Base-by-base conservation (phyloP, 805 yeast genomes). In the Ogataea trehaloabstinens region DNA sequence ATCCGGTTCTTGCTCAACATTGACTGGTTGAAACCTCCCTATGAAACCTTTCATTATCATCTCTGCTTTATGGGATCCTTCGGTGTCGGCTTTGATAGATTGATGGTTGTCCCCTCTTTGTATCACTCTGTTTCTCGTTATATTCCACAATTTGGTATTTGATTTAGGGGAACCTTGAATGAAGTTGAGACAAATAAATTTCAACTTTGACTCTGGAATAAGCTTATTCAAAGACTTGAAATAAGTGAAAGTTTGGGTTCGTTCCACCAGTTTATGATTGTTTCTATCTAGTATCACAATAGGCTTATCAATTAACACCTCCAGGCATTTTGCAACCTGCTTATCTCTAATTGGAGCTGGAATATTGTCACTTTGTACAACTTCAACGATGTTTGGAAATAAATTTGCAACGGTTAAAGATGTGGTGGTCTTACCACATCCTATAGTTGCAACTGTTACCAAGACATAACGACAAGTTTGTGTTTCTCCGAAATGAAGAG, bases 371-470 rank as follows among this genome's bases (percentile, higher is more conserved):
- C 88, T 93, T 58, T 88, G 96, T 8, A 85, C 68, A 50, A 82
- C 85, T 0, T 75, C 82, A 82, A 95, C 83, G 5, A 56, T 25
- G 0, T 64, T 55, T 1, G 82, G 80, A 39, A 68, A 80, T 7
- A 90, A 58, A 7, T 68, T 53, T 0, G 53, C 45, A 28, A 93
- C 64, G 0, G 90, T 80, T 24, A 76, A 56, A 5, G 85, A 77
- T 0, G 85, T 75, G 0, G 97, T 88, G 0, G 97, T 89, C 56
- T 93, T 93, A 6, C 99, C 99, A 61, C 96, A 87, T 0, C 98
- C 98, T 37, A 91, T 76, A 0, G 95, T 88, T 0, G 97, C 89
- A 3, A 90, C 78, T 0, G 98, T 91, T 1, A 88, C 75, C 3
- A 93, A 53, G 0, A 86, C 73, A 55, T 77, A 83, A 48, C 80